Evolutionary conservation across 140 eudicot genomes (phyloP).

Genomic region (Senecio squalidus): DNA sequence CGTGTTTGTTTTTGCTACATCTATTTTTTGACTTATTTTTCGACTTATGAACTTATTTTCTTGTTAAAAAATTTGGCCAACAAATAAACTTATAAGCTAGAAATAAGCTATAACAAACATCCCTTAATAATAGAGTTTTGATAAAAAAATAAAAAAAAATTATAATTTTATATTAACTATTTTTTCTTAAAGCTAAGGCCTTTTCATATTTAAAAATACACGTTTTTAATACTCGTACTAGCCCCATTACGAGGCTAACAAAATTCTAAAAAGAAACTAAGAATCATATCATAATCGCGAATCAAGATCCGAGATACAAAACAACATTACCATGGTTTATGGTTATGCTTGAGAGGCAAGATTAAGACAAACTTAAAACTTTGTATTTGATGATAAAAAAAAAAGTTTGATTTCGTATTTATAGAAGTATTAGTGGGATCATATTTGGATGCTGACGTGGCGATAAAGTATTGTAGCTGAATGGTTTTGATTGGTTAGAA

Average conservation of each 20-base stretch:
- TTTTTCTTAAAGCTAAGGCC: too few species aligned
- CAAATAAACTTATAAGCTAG: too few species aligned
- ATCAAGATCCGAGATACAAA: background rate
- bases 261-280: background rate
- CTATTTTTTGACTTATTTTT: too few species aligned
- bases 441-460: background rate
- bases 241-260: background rate
- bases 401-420: background rate
- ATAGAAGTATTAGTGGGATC: background rate
- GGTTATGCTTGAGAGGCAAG: background rate
- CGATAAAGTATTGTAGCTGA: background rate
- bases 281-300: background rate
- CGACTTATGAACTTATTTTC: too few species aligned
- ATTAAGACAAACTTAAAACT: background rate
- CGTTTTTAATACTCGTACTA: too few species aligned
- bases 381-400: background rate
- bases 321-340: slow-evolving; percentile 12
- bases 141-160: too few species aligned
- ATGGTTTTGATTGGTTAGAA: slow-evolving; percentile 6
- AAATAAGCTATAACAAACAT: too few species aligned
- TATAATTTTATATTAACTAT: too few species aligned
- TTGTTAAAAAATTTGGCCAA: too few species aligned
- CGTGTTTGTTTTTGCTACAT: background rate
- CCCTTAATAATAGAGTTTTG: too few species aligned
- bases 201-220: too few species aligned